These are phyloP conservation scores for Sporothrix protearum DNA, from an alignment of 2,329 filamentous ascomycete species.

Conservation along the genomic window DNA sequence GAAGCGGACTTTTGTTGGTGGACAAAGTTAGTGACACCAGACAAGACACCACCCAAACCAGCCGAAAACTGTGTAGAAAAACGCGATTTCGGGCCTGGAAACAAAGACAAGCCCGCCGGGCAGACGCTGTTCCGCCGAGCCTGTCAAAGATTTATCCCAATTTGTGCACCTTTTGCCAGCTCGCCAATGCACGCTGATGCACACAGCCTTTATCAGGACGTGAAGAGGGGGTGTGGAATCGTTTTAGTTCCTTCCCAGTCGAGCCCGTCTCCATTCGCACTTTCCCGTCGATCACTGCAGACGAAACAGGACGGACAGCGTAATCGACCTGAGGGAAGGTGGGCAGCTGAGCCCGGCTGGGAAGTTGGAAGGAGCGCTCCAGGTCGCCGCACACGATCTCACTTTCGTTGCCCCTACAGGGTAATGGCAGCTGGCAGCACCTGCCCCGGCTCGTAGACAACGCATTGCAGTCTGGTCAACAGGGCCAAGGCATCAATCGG, in stretches of 20 bases:
- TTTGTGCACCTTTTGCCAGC: not conserved
- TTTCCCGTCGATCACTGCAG: not conserved
- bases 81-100: not conserved
- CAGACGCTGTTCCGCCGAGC: not conserved
- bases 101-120: not conserved
- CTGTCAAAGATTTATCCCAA: not conserved
- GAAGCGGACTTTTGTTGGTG: not conserved
- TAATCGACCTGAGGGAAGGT: not conserved
- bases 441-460: not conserved
- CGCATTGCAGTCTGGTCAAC: slow-evolving; percentile 5
- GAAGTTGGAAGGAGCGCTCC: not conserved
- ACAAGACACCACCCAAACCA: not conserved
- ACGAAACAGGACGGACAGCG: not conserved
- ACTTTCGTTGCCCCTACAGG: slow-evolving; percentile 1
- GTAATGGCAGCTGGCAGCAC: not conserved
- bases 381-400: not conserved
- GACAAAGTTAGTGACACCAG: too few species aligned
- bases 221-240: slow-evolving; percentile 9
- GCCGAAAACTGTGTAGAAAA: not conserved
- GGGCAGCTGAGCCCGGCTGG: too few species aligned
- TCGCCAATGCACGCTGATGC: not conserved
- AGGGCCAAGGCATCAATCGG: not conserved
- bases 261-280: slow-evolving; percentile 2
- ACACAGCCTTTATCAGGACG: not conserved
- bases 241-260: not conserved